Evolutionary conservation across 2,329 filamentous ascomycete genomes (phyloP), one percentile per base, ranked within the genome.

Genomic region (Lachnellula willkommii): DNA sequence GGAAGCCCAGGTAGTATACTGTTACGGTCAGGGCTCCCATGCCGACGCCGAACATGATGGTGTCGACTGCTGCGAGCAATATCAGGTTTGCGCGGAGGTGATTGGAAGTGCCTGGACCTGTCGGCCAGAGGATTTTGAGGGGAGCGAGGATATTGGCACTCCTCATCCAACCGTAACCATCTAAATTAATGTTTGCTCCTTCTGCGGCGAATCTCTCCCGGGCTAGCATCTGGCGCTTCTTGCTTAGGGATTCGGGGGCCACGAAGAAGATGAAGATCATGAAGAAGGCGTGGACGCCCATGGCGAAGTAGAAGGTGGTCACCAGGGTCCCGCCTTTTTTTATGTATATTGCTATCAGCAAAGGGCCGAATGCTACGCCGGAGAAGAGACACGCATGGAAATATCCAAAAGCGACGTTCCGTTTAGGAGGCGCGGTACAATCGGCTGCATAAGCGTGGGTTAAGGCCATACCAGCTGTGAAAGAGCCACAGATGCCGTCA

Each of bases 371-470:
- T 0, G 94, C 93, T 47, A 97, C 83, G n/a, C 94, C 94, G 1
- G 82, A 80, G 71, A 96, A 97, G 8, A 99, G 77, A 63, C 87
- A 91, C 11, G 90, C 91, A 66, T 97, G 90, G 65, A 97, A 87
- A 69, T 92, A 93, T 6, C 90, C 92, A 70, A 97, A 94, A 4
- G 85, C 83, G 7, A 95, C 88, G 57, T 87, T 89, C 20, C 94
- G 84, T 66, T 83, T 83, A 32, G 88, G 87, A 0, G 91, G 89
- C 4, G 88, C 77, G 0, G 91, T 93, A 71, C 90, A 96, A 71
- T 99, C 94, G 42, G 90, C 86, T 12, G 89, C 87, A 71, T 97
- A 99, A 0, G 93, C 90, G 70, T 95, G 87, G 22, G 84, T 85
- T 20, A 87, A 75, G 47, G 87, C 84, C 76, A 88, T 88, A 28